phyloP scores from a whole-genome alignment of 371 early-diverging fungal genomes.

The Haplosporangium sp. region DNA sequence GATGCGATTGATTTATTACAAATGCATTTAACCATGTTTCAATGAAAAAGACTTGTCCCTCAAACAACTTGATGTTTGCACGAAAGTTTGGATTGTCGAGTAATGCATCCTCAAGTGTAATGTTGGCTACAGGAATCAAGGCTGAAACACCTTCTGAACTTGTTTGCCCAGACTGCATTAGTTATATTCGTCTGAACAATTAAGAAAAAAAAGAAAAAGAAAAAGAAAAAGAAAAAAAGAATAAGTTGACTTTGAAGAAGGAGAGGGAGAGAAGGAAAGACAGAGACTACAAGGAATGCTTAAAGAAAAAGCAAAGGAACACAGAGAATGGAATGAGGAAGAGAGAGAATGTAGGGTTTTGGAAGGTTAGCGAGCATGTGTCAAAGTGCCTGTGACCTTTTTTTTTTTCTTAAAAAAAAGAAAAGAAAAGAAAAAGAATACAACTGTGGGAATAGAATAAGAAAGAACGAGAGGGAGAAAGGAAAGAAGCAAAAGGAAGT shows the following conservation, averaged over 20 bases:
- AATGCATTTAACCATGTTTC: conserved; percentile 73
- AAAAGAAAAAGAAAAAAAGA: too few relatives aligned
- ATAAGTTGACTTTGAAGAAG: too few relatives aligned
- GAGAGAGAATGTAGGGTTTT: background rate
- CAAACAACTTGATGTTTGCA: conserved; percentile 70
- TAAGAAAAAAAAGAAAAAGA: background rate
- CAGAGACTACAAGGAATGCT: background rate
- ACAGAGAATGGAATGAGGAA: background rate
- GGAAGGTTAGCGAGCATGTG: conserved; percentile 2
- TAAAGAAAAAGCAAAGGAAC: background rate
- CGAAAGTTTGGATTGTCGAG: conserved; percentile 79
- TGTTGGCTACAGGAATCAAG: conserved; percentile 54
- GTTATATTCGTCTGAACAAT: conserved; percentile 10
- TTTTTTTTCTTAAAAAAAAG: background rate
- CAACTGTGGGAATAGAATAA: background rate
- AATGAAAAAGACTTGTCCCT: conserved; percentile 75
- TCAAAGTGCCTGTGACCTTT: conserved; percentile 5
- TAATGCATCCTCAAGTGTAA: conserved; percentile 73
- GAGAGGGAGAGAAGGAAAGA: background rate
- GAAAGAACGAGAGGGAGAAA: background rate
- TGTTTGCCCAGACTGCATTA: conserved; percentile 14
- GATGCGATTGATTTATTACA: conserved; percentile 18
- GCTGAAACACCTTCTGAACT: conserved; percentile 51
- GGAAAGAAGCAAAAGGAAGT: too few relatives aligned
- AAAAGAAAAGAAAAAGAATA: background rate